Conservation (phyloP, 106 monocot species). For the Narthecium ossifragum region DNA sequence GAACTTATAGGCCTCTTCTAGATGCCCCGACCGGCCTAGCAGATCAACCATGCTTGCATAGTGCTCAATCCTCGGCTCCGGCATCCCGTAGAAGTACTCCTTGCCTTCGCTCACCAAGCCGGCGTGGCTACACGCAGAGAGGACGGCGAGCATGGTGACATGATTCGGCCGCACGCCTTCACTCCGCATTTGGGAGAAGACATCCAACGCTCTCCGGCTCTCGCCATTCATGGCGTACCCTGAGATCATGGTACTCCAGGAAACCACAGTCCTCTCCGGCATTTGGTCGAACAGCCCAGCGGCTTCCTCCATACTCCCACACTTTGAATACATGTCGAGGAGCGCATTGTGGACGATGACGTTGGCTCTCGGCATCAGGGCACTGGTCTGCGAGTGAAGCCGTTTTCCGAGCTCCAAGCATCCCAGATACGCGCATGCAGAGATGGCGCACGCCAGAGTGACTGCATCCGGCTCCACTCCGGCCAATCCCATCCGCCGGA, state of each 20-base stretch:
- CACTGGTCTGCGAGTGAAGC: not conserved
- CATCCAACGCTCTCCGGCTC: slow-evolving; percentile 11
- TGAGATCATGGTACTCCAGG: slow-evolving; percentile 15
- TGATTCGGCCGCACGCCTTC: slow-evolving; percentile 20
- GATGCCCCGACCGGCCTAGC: slow-evolving; percentile 9
- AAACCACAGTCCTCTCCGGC: not conserved
- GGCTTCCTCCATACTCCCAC: slow-evolving; percentile 11
- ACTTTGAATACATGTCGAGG: slow-evolving; percentile 31
- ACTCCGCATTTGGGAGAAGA: slow-evolving; percentile 9
- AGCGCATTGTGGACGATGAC: slow-evolving; percentile 22
- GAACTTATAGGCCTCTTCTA: slow-evolving; percentile 8
- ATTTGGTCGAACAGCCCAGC: not conserved
- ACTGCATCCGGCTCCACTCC: slow-evolving; percentile 15
- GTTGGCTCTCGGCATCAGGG: not conserved
- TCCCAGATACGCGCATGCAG: slow-evolving; percentile 16
- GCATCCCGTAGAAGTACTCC: slow-evolving; percentile 3
- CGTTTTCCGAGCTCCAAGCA: slow-evolving; percentile 9
- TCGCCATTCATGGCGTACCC: slow-evolving; percentile 23
- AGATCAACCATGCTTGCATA: slow-evolving; percentile 16
- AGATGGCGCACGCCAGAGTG: slow-evolving; percentile 11
- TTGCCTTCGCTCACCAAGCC: slow-evolving; percentile 22
- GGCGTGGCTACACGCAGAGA: slow-evolving; percentile 22
- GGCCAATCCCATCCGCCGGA: slow-evolving; percentile 9
- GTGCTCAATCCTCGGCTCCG: slow-evolving; percentile 9
- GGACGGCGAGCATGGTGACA: slow-evolving; percentile 19